These are phyloP conservation scores for Fulvia fulva DNA, from an alignment of 2,329 filamentous ascomycete genomes.

Conservation along the genomic window DNA sequence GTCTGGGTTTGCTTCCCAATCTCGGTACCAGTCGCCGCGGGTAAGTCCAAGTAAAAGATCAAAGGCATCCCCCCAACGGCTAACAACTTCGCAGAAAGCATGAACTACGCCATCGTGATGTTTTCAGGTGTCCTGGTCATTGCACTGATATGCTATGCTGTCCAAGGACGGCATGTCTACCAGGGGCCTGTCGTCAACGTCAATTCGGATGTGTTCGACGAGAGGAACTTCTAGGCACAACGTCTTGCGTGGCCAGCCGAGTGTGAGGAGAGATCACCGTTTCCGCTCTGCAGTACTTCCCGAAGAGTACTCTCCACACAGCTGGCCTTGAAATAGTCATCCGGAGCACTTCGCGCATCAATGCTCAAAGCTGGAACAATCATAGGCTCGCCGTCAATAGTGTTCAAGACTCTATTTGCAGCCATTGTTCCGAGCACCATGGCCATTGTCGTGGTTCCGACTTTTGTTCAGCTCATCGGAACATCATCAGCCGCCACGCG, in stretches of 20 bases:
- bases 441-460: not conserved
- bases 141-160: conserved; percentile 21
- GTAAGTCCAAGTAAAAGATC: no score
- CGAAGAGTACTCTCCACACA: no score
- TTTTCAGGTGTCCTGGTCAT: conserved; percentile 21
- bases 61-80: no score
- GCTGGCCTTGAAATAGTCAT: no score
- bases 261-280: no score
- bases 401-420: no score
- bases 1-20: conserved; percentile 25
- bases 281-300: no score
- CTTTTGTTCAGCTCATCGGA: not conserved
- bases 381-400: no score
- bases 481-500: not conserved
- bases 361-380: no score
- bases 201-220: not conserved
- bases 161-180: conserved; percentile 23
- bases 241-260: no score
- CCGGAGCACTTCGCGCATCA: no score
- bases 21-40: conserved; percentile 13
- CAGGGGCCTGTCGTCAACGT: conserved; percentile 20
- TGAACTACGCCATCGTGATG: conserved; percentile 27
- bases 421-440: not conserved
- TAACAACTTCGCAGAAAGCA: no score
- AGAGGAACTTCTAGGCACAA: not conserved